Base-by-base conservation (phyloP, 805 yeast genomes). In the Ogataea philodendri region DNA sequence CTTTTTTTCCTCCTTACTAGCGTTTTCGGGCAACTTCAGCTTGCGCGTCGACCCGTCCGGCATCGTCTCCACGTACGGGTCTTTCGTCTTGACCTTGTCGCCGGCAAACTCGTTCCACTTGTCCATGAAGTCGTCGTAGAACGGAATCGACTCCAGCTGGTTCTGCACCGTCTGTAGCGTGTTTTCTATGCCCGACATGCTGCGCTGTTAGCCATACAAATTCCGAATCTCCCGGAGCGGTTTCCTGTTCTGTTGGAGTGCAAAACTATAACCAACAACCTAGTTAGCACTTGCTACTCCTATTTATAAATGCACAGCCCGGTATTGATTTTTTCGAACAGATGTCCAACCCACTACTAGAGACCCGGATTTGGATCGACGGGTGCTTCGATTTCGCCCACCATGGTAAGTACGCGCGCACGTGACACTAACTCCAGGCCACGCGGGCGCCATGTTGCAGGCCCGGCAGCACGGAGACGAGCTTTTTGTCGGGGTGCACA, bases 361-460 rank as follows among this genome's bases (percentile, higher is more conserved):
- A 69, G 23, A 52, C 67, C 31, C 63, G 82, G 33, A 82, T 90
- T 41, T 93, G 98, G 98, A 78, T 93, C 18, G 98, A 93, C 59
- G 98, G 98, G 0, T 93, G 98, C 58, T 93, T 93, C 63, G 98
- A 93, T 60, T 93, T 93, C 64, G 86, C 95, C 26, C 98, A 93
- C 59, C 97, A 93, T 55, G 97, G 95, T 60, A 39, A 22, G 52
- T 45, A 15, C n/a, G 15, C 4, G 16, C 7, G 9, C 11, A 5
- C 7, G 19, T 11, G 15, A 13, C 13, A 16, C 37, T 20, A 24
- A 30, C 26, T n/a, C n/a, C 16, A 66, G 72, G 73, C 15, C 98
- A 93, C 53, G 95, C 97, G 3, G 97, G 97, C 19, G 98, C 97
- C 14, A 79, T 93, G 75, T 63, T 85, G 38, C 98, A 93, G 59